Percentiles rank a stretch among this genome's conserved stretches.
These are phyloP conservation scores for Periconia sp. DNA, from an alignment of 2,329 filamentous ascomycete genomes.

Conservation along the genomic window DNA sequence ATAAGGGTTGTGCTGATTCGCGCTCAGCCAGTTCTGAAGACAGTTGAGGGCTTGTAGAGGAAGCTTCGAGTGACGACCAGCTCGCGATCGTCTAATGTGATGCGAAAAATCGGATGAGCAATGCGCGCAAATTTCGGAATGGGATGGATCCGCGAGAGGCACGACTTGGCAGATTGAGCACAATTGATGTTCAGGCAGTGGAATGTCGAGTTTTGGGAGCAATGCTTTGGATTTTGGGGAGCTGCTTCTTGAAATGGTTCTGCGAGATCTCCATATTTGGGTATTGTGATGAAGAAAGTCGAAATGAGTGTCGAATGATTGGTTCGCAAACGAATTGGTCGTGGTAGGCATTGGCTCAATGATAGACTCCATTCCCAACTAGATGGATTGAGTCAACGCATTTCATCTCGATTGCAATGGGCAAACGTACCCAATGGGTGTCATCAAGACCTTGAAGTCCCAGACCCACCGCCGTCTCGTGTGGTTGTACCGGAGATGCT, in stretches of 20 bases:
- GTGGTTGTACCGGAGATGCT: not conserved
- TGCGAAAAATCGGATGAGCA: conserved; percentile 11
- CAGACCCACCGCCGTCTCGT: not conserved
- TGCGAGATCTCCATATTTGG: not conserved
- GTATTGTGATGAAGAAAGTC: not conserved
- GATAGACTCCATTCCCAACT: conserved; percentile 6
- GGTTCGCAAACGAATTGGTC: conserved; percentile 7
- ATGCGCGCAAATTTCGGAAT: conserved; percentile 12
- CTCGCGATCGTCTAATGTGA: conserved; percentile 31
- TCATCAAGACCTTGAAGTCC: not conserved
- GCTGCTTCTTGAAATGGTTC: conserved; percentile 19
- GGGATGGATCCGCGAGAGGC: conserved; percentile 14
- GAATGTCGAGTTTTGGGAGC: conserved; percentile 13
- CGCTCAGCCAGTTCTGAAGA: conserved; percentile 33
- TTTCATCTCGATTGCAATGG: not conserved
- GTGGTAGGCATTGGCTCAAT: conserved; percentile 21
- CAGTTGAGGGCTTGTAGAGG: conserved; percentile 27
- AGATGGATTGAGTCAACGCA: not conserved
- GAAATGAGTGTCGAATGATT: not conserved
- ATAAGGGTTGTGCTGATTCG: conserved; percentile 33
- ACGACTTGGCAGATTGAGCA: conserved; percentile 29
- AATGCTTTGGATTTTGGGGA: conserved; percentile 5
- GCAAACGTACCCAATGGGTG: not conserved
- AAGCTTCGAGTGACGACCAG: conserved; percentile 31
- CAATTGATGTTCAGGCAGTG: conserved; percentile 6